Base-by-base conservation (phyloP, 257 asterid genomes). In the Solanum pinnatisectum region DNA sequence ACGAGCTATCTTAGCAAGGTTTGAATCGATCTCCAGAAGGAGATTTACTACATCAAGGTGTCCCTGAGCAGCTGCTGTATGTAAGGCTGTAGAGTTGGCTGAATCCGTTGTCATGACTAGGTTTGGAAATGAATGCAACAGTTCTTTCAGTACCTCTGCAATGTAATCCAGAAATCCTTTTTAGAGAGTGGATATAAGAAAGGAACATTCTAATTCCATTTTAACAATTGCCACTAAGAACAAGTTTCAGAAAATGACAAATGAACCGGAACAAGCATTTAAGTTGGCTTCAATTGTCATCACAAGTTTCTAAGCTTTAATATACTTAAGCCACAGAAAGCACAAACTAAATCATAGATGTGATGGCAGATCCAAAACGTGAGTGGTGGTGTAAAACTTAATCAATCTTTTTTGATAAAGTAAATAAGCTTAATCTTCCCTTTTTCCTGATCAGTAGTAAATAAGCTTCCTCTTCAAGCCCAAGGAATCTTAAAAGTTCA, bases 61-160 rank as follows among this genome's bases (percentile, higher is more conserved):
- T 30, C 99, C 99, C 88, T 96, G 99, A 87, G 98, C 98, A 86
- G 98, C 99, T 52, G 99, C 99, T 37, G 99, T 97, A 87, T 97
- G 99, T 68, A 97, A 91, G 68, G 99, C 96, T 2, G 99, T 97
- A 3, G 98, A 94, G 89, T 97, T 97, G 77, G 95, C 88, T 23
- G 94, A 87, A 88, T 96, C 98, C 30, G 98, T 95, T 13, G 99
- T 93, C 99, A 97, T 95, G 87, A 90, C 95, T 20, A 96, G 93
- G 89, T 95, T 94, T 3, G 99, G 99, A 87, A 94, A 93, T 60
- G 89, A 88, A n/a, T 89, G 91, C 74, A 94, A 89, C 82, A 97
- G 93, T 88, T 96, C 98, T 90, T 92, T 94, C 83, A 97, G 91
- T 88, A 97, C 95, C 67, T 95, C 99, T 97, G 98, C 87, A 91